Conservation (phyloP, 2,329 filamentous ascomycete species). For the Orbilia blumenaviensis region DNA sequence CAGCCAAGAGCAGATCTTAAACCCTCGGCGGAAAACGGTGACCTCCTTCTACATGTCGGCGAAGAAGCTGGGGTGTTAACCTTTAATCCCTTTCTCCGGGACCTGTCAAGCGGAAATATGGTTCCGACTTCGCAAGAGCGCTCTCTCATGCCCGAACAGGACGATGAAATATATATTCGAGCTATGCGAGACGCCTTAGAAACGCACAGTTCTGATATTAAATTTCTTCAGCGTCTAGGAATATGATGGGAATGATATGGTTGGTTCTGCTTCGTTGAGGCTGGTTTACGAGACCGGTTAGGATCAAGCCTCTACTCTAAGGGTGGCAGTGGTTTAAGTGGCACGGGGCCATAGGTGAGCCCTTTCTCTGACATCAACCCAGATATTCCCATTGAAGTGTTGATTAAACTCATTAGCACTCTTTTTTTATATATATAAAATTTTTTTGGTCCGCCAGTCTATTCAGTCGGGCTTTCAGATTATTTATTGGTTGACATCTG, state of each 20-base stretch:
- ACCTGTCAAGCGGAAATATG: too few relatives aligned
- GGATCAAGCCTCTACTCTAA: too few relatives aligned
- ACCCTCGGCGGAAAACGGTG: slow-evolving; percentile 50
- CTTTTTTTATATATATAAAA: too few relatives aligned
- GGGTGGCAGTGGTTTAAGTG: too few relatives aligned
- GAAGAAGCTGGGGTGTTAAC: slow-evolving; percentile 41
- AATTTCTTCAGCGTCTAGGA: slow-evolving; percentile 11
- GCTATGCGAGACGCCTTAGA: slow-evolving; percentile 36
- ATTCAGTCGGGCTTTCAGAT: too few relatives aligned
- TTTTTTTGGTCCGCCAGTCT: too few relatives aligned
- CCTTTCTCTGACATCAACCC: background rate
- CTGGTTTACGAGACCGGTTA: too few relatives aligned
- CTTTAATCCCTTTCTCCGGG: slow-evolving; percentile 9
- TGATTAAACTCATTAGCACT: too few relatives aligned
- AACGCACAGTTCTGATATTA: slow-evolving; percentile 26
- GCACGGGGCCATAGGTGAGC: too few relatives aligned
- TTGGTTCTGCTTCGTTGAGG: background rate
- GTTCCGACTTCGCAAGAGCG: background rate
- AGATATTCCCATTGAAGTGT: too few relatives aligned
- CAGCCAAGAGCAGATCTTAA: slow-evolving; percentile 54
- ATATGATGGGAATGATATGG: background rate
- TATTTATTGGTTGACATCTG: too few relatives aligned
- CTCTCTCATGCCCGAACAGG: background rate
- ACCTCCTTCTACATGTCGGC: slow-evolving; percentile 38
- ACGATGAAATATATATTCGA: slow-evolving; percentile 23